Evolutionary conservation across 306 rosid species (phyloP).

Genomic region (Glycine soja): DNA sequence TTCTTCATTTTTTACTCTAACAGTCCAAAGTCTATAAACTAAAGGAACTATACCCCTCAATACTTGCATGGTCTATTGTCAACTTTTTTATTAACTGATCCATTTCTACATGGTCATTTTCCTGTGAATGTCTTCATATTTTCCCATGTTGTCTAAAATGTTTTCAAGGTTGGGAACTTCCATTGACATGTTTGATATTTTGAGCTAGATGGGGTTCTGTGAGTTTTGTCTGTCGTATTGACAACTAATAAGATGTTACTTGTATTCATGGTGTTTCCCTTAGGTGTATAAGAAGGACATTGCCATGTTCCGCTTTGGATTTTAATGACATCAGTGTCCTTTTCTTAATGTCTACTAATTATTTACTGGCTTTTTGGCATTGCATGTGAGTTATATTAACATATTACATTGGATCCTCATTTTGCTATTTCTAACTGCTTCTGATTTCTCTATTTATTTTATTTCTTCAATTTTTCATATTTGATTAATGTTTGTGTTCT

Average conservation of each 20-base stretch:
- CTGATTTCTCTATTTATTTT: background rate
- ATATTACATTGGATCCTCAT: background rate
- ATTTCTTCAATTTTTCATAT: background rate
- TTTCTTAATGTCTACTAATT: constrained; percentile 9
- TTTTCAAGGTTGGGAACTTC: constrained; percentile 8
- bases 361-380: background rate
- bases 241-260: background rate
- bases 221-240: background rate
- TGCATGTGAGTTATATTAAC: background rate
- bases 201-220: constrained; percentile 31
- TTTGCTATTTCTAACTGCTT: constrained; percentile 27
- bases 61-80: background rate
- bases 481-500: constrained; percentile 4
- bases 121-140: constrained; percentile 22
- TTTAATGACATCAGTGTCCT: constrained; percentile 19
- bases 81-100: background rate
- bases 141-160: constrained; percentile 27
- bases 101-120: constrained; percentile 4
- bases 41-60: background rate
- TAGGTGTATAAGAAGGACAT: constrained; percentile 7
- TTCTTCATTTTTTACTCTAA: background rate
- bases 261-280: constrained; percentile 2
- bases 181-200: constrained; percentile 20
- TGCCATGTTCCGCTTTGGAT: constrained; percentile 31
- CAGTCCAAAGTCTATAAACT: constrained; percentile 9